Percentiles rank a stretch among this genome's conserved stretches.
Conservation (phyloP, 2,329 filamentous ascomycete genomes). For the Didymella exigua region DNA sequence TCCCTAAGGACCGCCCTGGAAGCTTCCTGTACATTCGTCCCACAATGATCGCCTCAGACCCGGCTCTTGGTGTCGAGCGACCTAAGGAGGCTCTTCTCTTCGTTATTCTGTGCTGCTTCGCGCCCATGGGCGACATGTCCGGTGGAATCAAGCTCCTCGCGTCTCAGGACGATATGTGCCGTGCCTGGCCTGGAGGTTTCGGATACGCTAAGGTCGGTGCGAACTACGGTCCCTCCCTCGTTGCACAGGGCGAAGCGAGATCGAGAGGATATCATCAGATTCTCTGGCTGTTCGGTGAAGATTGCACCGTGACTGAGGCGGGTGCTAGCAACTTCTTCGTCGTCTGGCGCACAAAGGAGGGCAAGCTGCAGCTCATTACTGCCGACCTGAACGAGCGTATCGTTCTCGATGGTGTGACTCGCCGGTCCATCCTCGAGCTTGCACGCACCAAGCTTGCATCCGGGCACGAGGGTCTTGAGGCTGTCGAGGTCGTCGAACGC, state of each 20-base stretch:
- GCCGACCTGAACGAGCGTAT: conserved; percentile 81
- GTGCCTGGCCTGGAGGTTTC: conserved; percentile 92
- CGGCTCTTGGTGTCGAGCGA: conserved; percentile 78
- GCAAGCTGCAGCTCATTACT: conserved; percentile 74
- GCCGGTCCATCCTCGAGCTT: conserved; percentile 77
- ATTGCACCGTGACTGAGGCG: conserved; percentile 84
- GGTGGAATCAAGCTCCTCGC: conserved; percentile 72
- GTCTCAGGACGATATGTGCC: conserved; percentile 78
- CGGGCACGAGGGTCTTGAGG: conserved; percentile 43
- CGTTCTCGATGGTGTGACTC: conserved; percentile 88
- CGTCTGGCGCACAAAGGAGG: conserved; percentile 72
- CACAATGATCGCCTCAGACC: conserved; percentile 82
- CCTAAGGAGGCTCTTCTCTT: conserved; percentile 88
- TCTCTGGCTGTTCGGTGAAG: conserved; percentile 85
- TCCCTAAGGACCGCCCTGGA: conserved; percentile 71
- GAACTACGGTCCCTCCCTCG: conserved; percentile 86
- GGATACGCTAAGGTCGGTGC: conserved; percentile 91
- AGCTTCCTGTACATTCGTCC: conserved; percentile 84
- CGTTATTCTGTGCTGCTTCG: conserved; percentile 66
- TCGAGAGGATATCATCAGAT: conserved; percentile 82
- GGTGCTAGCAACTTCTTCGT: conserved; percentile 93
- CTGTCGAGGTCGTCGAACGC: conserved; percentile 75
- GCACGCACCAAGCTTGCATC: conserved; percentile 64
- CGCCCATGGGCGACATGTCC: conserved; percentile 48
- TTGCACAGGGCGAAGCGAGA: conserved; percentile 77